Evolutionary conservation across 306 rosid genomes (phyloP).

Genomic region (Echinosophora koreensis): DNA sequence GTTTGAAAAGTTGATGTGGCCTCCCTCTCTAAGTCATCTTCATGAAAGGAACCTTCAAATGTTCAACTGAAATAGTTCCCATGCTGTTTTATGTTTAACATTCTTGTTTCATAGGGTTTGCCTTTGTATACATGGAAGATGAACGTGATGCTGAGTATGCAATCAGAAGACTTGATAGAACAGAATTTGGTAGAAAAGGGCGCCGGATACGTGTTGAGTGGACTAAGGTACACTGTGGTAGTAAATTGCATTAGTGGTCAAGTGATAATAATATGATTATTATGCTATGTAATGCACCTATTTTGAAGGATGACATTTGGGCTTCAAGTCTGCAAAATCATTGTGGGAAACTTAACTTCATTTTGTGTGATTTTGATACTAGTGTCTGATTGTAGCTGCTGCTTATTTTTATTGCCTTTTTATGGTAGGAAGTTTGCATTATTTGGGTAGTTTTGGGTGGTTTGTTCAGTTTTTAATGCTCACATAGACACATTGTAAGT

Average conservation of each 20-base stretch:
- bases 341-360: neutral
- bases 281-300: neutral
- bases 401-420: conserved; percentile 22
- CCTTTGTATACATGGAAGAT: conserved; percentile 87
- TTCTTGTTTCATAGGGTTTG: conserved; percentile 66
- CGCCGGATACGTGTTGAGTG: conserved; percentile 87
- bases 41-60: conserved; percentile 29
- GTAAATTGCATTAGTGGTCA: conserved; percentile 12
- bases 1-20: conserved; percentile 46
- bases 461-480: conserved; percentile 32
- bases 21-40: conserved; percentile 37
- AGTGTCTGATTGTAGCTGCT: conserved; percentile 26
- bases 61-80: conserved; percentile 22
- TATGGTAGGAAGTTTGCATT: conserved; percentile 13
- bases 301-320: conserved; percentile 10
- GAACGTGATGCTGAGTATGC: conserved; percentile 91
- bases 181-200: conserved; percentile 87
- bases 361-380: conserved; percentile 14
- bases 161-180: conserved; percentile 84
- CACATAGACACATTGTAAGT: neutral
- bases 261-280: neutral
- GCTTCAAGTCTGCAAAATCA: neutral
- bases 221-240: conserved; percentile 68
- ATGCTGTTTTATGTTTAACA: conserved; percentile 49
- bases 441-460: conserved; percentile 27